Evolutionary conservation across 1,284 basidiomycete genomes (phyloP).

Genomic region (Vanrija sp.): DNA sequence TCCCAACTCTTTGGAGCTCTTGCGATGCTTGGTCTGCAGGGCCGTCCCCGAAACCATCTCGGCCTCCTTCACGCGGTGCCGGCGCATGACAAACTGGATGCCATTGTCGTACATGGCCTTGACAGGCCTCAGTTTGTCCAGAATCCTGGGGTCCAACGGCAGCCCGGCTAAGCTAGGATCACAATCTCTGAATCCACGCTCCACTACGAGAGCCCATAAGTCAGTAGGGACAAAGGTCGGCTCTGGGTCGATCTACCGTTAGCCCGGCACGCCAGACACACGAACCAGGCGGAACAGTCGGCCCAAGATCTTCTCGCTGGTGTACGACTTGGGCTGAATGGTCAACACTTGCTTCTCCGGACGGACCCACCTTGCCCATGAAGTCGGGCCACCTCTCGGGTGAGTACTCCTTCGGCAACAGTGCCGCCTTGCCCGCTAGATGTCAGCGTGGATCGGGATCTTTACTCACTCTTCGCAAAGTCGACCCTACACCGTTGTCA

Average conservation of each 20-base stretch:
- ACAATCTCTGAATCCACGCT: constrained; percentile 13
- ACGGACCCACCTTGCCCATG: constrained; percentile 41
- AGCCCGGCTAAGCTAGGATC: constrained; percentile 24
- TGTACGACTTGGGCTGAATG: constrained; percentile 15
- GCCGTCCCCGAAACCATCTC: constrained; percentile 40
- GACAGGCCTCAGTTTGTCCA: constrained; percentile 29
- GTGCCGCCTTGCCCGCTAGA: constrained; percentile 41
- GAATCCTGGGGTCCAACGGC: constrained; percentile 20
- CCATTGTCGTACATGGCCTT: constrained; percentile 35
- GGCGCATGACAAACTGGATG: constrained; percentile 35
- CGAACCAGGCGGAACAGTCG: constrained; percentile 40
- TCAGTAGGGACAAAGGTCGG: constrained; percentile 32
- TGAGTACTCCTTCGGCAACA: constrained; percentile 23
- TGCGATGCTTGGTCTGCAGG: constrained; percentile 32
- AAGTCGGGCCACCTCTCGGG: constrained; percentile 46
- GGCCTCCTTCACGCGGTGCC: constrained; percentile 35
- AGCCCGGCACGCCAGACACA: background rate
- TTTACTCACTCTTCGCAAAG: constrained; percentile 46
- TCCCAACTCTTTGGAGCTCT: constrained; percentile 27
- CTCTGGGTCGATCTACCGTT: constrained; percentile 29
- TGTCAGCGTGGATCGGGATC: background rate
- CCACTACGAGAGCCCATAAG: constrained; percentile 27
- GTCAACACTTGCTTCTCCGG: constrained; percentile 17
- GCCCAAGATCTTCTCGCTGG: constrained; percentile 39
- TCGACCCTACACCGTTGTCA: constrained; percentile 31